Percentiles rank a stretch among this genome's conserved stretches.
phyloP scores from a whole-genome alignment of 75 land plant species.

The Pseudotsuga menziesii region DNA sequence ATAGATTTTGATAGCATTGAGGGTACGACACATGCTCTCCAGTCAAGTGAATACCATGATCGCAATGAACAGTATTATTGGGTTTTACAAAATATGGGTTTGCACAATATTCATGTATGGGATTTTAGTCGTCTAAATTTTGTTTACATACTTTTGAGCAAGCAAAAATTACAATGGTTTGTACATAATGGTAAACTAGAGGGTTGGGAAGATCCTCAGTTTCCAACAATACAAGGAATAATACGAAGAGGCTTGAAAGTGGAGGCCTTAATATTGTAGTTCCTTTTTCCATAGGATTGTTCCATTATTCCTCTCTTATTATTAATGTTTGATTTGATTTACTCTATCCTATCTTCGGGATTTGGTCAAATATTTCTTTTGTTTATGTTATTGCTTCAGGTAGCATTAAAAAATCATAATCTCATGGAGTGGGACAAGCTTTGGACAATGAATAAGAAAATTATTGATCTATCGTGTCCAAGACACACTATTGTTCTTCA shows the following conservation, averaged over 20 bases:
- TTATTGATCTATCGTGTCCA: constrained; percentile 94
- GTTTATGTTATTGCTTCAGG: constrained; percentile 38
- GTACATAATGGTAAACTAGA: constrained; percentile 89
- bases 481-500: constrained; percentile 83
- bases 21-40: constrained; percentile 94
- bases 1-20: constrained; percentile 52
- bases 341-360: not conserved
- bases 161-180: constrained; percentile 96
- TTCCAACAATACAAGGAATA: constrained; percentile 93
- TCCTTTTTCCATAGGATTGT: not conserved
- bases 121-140: constrained; percentile 93
- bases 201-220: constrained; percentile 97
- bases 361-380: not conserved
- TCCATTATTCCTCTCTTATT: not conserved
- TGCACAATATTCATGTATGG: constrained; percentile 74
- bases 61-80: constrained; percentile 87
- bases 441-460: constrained; percentile 96
- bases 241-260: constrained; percentile 75
- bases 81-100: constrained; percentile 75
- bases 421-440: constrained; percentile 99
- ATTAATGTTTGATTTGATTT: not conserved
- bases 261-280: constrained; percentile 39
- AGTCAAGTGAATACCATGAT: constrained; percentile 92
- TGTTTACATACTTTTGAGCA: constrained; percentile 95
- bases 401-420: constrained; percentile 90